Conservation (phyloP, 2,329 filamentous ascomycete species). For the Pseudogymnoascus sp. region DNA sequence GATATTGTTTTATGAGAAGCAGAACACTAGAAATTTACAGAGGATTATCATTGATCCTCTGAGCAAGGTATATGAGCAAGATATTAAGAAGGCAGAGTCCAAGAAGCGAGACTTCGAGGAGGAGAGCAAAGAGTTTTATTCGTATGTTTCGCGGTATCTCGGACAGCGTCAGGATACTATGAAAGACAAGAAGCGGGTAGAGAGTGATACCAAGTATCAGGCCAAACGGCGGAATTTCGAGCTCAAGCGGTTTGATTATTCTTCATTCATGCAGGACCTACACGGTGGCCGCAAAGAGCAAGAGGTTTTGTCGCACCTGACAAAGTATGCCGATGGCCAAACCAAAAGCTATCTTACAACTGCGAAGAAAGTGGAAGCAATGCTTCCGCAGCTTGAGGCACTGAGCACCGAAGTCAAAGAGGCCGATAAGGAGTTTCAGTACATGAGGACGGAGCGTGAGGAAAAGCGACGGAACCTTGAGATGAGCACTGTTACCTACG, state of each 20-base stretch:
- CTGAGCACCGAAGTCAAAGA: conserved; percentile 81
- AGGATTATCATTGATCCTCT: conserved; percentile 93
- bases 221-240: conserved; percentile 90
- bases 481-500: conserved; percentile 69
- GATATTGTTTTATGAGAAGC: conserved; percentile 77
- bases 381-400: conserved; percentile 84
- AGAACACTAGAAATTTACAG: conserved; percentile 77
- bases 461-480: conserved; percentile 87
- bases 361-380: conserved; percentile 76
- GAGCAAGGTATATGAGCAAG: conserved; percentile 80
- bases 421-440: conserved; percentile 93
- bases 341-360: conserved; percentile 73
- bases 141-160: conserved; percentile 90
- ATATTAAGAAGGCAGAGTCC: conserved; percentile 94
- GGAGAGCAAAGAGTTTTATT: conserved; percentile 97
- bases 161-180: conserved; percentile 91
- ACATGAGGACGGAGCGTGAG: conserved; percentile 88
- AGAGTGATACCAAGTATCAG: conserved; percentile 95
- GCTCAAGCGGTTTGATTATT: conserved; percentile 96
- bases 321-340: conserved; percentile 86
- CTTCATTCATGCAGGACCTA: conserved; percentile 98
- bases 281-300: conserved; percentile 98
- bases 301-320: conserved; percentile 88
- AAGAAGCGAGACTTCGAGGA: conserved; percentile 99
- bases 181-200: conserved; percentile 92